phyloP scores from a whole-genome alignment of 2,329 filamentous ascomycete species.

The Cercospora brassicicola region DNA sequence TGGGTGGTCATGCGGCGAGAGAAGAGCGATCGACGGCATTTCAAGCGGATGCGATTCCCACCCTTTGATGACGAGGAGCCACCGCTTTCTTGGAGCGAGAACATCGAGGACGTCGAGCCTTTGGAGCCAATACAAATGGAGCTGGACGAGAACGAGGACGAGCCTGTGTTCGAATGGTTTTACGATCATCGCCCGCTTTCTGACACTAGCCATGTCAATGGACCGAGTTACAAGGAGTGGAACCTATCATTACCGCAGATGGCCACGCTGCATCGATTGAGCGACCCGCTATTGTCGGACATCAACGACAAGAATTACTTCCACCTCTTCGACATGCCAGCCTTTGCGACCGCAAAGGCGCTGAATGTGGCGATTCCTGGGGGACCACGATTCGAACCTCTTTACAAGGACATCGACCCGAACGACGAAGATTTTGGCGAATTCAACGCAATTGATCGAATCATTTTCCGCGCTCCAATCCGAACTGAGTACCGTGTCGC shows the following conservation, averaged over 20 bases:
- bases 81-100: constrained; percentile 95
- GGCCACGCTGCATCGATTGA: constrained; percentile 90
- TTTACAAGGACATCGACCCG: constrained; percentile 98
- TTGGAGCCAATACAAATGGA: constrained; percentile 98
- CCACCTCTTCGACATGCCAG: constrained; percentile 93
- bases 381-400: constrained; percentile 89
- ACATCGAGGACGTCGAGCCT: constrained; percentile 97
- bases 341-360: constrained; percentile 93
- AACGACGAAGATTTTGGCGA: constrained; percentile 99
- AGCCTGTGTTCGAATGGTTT: constrained; percentile 91
- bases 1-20: constrained; percentile 98
- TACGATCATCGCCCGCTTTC: constrained; percentile 90
- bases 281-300: constrained; percentile 85
- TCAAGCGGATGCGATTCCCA: constrained; percentile 98
- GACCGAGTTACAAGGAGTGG: constrained; percentile 95
- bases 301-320: constrained; percentile 96
- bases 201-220: constrained; percentile 91
- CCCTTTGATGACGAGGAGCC: constrained; percentile 99
- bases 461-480: constrained; percentile 94
- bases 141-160: constrained; percentile 89
- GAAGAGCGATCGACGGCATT: constrained; percentile 91
- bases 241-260: constrained; percentile 91
- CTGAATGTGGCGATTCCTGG: constrained; percentile 97
- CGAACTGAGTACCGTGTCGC: constrained; percentile 94
- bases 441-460: constrained; percentile 98